Evolutionary conservation across 345 rosid species (phyloP).

Genomic region (Salix suchowensis): DNA sequence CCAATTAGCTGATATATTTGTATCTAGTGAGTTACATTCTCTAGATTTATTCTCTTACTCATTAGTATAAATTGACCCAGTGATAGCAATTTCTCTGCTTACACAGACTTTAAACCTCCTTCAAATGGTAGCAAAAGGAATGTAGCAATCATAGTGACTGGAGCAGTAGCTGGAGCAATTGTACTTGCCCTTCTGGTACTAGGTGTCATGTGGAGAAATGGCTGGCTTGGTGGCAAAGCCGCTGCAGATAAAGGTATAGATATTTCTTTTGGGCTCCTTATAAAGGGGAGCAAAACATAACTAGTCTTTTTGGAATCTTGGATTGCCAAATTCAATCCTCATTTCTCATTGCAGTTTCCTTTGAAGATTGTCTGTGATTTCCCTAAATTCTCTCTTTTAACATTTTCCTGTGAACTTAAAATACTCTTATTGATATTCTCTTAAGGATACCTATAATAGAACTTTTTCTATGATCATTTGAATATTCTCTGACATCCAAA

Average conservation of each 20-base stretch:
- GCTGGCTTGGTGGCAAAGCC: slow-evolving; percentile 45
- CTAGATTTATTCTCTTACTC: not conserved
- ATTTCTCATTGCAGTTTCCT: not conserved
- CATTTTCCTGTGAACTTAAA: not conserved
- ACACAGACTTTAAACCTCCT: slow-evolving; percentile 22
- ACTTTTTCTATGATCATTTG: not conserved
- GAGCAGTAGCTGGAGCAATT: slow-evolving; percentile 5
- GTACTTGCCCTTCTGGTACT: slow-evolving; percentile 8
- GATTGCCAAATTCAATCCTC: not conserved
- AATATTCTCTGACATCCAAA: slow-evolving; percentile 4
- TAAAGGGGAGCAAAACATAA: not conserved
- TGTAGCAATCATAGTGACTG: slow-evolving; percentile 10
- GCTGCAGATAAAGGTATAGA: slow-evolving; percentile 54
- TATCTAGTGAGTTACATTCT: not conserved
- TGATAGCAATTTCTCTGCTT: slow-evolving; percentile 2
- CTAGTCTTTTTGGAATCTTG: not conserved
- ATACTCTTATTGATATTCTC: not conserved
- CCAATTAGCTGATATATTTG: not conserved
- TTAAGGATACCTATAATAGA: not conserved
- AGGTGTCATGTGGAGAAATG: slow-evolving; percentile 11
- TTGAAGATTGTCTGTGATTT: not conserved
- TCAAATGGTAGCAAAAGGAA: slow-evolving; percentile 3
- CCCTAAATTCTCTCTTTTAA: not conserved
- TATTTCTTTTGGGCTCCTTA: not conserved
- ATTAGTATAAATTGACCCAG: slow-evolving; percentile 5